Conservation (phyloP, 768 basidiomycete genomes). For the Podaxis carcinomalis region DNA sequence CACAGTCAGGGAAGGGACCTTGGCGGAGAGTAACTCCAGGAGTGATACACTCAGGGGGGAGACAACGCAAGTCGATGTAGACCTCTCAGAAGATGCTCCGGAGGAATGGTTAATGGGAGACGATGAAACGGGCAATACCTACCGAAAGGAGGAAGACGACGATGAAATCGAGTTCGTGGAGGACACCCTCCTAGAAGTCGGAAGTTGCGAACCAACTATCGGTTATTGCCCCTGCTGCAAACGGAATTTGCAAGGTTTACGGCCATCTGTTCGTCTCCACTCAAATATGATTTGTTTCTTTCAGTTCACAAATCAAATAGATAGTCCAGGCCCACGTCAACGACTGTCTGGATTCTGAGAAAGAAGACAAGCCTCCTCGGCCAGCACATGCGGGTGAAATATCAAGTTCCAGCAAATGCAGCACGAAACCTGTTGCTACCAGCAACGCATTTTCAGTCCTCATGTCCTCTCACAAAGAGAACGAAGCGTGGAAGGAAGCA, state of each 20-base stretch:
- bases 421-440: conserved; percentile 16
- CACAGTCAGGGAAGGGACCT: not conserved
- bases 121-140: conserved; percentile 41
- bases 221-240: conserved; percentile 26
- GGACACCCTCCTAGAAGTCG: not conserved
- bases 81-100: conserved; percentile 47
- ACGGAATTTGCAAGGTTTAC: conserved; percentile 16
- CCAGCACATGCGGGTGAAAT: not conserved
- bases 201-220: not conserved
- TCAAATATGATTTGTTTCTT: not conserved
- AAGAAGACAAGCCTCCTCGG: not conserved
- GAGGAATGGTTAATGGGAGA: conserved; percentile 48
- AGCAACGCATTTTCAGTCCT: conserved; percentile 69
- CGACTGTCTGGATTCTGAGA: not conserved
- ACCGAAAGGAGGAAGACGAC: conserved; percentile 19
- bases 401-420: conserved; percentile 3
- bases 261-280: conserved; percentile 4
- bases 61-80: conserved; percentile 20
- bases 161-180: conserved; percentile 15
- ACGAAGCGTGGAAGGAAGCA: conserved; percentile 83
- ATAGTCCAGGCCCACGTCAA: not conserved
- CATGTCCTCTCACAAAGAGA: conserved; percentile 84
- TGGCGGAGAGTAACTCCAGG: not conserved
- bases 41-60: not conserved
- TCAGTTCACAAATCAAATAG: not conserved